phyloP scores from a whole-genome alignment of 2,329 filamentous ascomycete species.

The Immersiporthe knoxdaviesiana region DNA sequence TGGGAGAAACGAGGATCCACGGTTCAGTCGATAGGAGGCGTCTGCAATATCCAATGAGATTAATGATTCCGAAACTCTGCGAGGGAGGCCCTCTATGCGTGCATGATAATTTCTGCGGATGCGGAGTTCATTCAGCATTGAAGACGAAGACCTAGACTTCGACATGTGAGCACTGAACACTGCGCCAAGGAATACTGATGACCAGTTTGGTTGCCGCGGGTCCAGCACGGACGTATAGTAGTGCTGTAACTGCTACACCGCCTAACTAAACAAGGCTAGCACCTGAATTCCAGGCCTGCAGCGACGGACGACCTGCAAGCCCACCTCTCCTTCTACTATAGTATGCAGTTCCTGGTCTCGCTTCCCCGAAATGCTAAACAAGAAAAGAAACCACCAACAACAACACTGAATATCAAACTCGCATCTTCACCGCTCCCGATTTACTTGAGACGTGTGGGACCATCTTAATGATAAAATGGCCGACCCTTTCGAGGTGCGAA shows the following conservation, averaged over 20 bases:
- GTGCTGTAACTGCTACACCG: constrained; percentile 10
- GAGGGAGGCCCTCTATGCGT: not conserved
- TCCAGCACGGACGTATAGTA: not conserved
- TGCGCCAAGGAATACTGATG: not conserved
- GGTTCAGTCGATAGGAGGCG: not conserved
- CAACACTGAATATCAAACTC: not conserved
- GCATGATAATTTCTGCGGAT: not conserved
- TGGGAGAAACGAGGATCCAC: not conserved
- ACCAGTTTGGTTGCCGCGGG: not conserved
- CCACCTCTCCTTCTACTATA: not conserved
- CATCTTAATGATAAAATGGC: constrained; percentile 46
- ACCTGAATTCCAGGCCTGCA: not conserved
- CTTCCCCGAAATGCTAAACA: not conserved
- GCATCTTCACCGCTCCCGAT: not conserved
- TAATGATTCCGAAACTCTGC: not conserved
- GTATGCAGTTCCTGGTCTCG: not conserved
- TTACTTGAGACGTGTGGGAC: not conserved
- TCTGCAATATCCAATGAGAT: not conserved
- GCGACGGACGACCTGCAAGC: not conserved
- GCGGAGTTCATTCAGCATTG: too few species aligned
- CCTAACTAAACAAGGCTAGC: constrained; percentile 13
- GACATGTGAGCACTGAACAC: not conserved
- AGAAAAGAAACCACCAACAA: not conserved
- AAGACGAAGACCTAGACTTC: not conserved
- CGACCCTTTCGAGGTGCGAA: constrained; percentile 96